Evolutionary conservation across 2,329 filamentous ascomycete species (phyloP).

Genomic region (Xylaria polymorpha): DNA sequence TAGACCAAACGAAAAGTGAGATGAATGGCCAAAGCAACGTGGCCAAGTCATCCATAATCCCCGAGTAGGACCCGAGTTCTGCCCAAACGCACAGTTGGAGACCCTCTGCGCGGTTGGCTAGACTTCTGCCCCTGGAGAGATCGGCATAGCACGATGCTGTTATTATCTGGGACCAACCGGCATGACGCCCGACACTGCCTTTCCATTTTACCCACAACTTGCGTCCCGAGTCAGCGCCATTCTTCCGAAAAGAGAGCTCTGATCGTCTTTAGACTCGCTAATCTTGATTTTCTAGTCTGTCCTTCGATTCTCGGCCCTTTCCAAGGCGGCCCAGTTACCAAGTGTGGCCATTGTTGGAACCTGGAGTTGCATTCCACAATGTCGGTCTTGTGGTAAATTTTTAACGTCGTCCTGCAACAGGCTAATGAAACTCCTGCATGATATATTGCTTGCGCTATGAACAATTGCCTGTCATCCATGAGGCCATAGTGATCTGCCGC

Average conservation of each 20-base stretch:
- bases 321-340: slow-evolving; percentile 1
- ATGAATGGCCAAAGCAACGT: slow-evolving; percentile 13
- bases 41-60: slow-evolving; percentile 8
- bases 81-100: slow-evolving; percentile 14
- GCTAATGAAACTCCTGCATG: slow-evolving; percentile 37
- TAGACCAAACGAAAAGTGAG: slow-evolving; percentile 1
- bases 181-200: slow-evolving; percentile 40
- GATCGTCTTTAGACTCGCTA: slow-evolving; percentile 29
- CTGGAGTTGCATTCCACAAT: slow-evolving; percentile 28
- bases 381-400: slow-evolving; percentile 17
- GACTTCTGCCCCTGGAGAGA: slow-evolving; percentile 23
- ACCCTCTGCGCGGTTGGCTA: slow-evolving; percentile 14
- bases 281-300: slow-evolving; percentile 25
- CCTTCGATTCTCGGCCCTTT: slow-evolving; percentile 28
- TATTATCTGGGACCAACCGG: slow-evolving; percentile 41
- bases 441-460: slow-evolving; percentile 35
- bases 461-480: slow-evolving; percentile 6
- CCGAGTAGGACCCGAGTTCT: not conserved
- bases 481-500: slow-evolving; percentile 20
- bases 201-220: slow-evolving; percentile 44
- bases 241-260: slow-evolving; percentile 39
- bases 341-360: slow-evolving; percentile 20
- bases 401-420: slow-evolving; percentile 30
- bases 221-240: slow-evolving; percentile 34
- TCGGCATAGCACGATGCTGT: slow-evolving; percentile 38